Base-by-base conservation (phyloP, 2,329 filamentous ascomycete species). In the Microsporum ferrugineum region DNA sequence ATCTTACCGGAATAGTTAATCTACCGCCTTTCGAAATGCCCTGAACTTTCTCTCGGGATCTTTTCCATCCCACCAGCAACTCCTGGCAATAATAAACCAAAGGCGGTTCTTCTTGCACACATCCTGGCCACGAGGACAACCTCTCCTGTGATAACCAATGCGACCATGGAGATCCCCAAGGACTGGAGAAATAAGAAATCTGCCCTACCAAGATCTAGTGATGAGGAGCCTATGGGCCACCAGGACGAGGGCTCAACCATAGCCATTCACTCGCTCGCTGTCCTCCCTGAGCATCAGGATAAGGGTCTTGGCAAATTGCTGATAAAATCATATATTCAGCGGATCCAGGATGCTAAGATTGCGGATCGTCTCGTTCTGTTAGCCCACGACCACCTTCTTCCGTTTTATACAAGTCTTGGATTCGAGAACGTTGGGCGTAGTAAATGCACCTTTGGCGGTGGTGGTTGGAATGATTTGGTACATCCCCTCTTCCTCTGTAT, bases 401-500 rank as follows among this genome's bases (percentile, higher is more conserved):
- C 77, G 0, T 96, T 88, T 71, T 96, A 95, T 71, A 81, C 86
- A 71, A 80, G 80, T n/a, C 81, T 89, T 66, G 84, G 89, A 0
- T 96, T 94, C 71, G 77, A 77, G 66, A 83, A 86, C 66, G 73
- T 80, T 34, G 89, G 91, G 0, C 76, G 79, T 57, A 94, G 89
- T 72, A 76, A 82, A 63, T 86, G 84, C 58, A 78, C 82, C 62
- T 91, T 90, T 74, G 88, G 86, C 23, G 89, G 89, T 41, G 88
- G 89, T 36, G 86, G 84, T 17, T 96, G 91, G 90, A 80, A 84
- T 66, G 86, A 94, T 71, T 85, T 96, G 88, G 88, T 91, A 72
- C 72, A 79, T 38, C 36, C 60, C 71, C 60, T 68, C 70, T 57
- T 68, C 72, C 51, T 65, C 65, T 43, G 60, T 34, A 34, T n/a